A percentile compares a stretch with the other conserved stretches of the same genome.
phyloP scores from a whole-genome alignment of 495 filamentous ascomycete genomes.

The Neurospora sp. region DNA sequence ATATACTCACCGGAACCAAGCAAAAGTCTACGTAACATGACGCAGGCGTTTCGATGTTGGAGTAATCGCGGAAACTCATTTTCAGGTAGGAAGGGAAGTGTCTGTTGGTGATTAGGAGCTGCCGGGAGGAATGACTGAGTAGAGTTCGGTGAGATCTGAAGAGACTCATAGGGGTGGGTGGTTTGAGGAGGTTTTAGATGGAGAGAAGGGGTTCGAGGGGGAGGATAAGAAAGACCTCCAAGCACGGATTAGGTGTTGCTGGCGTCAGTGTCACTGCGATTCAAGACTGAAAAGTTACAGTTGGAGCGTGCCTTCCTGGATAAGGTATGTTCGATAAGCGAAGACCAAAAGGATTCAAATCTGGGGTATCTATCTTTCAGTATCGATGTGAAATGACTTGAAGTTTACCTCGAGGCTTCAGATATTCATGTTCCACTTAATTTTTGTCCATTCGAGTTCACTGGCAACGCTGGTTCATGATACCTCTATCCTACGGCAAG shows the following conservation, averaged over 20 bases:
- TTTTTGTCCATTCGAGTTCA: not conserved
- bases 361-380: not conserved
- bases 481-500: not conserved
- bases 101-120: not conserved
- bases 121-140: not conserved
- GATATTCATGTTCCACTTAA: not conserved
- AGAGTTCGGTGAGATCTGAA: not conserved
- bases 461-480: not conserved
- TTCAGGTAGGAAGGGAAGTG: not conserved
- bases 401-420: not conserved
- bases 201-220: not conserved
- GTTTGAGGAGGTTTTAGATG: too few relatives aligned
- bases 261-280: not conserved
- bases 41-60: slow-evolving; percentile 48
- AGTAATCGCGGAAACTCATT: slow-evolving; percentile 19
- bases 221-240: not conserved
- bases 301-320: not conserved
- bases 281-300: not conserved
- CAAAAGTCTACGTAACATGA: slow-evolving; percentile 74
- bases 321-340: not conserved
- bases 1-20: slow-evolving; percentile 56
- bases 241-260: not conserved
- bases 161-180: not conserved
- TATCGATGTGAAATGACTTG: not conserved
- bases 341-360: not conserved